Base-by-base conservation (phyloP, 345 rosid genomes). In the Pelargonium nanum region DNA sequence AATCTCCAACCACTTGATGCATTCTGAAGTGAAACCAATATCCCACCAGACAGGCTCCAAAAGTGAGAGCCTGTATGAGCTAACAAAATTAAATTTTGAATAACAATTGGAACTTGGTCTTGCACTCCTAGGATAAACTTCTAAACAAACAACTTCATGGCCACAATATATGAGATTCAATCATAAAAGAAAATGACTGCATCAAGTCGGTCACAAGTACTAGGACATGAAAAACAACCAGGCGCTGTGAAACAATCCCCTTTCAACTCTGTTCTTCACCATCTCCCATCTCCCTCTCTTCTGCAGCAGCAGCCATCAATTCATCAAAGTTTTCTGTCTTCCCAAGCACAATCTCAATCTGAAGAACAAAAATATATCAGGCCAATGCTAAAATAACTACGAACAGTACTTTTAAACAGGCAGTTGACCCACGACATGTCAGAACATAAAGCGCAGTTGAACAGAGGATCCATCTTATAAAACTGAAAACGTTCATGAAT, bases 301-400 rank as follows among this genome's bases (percentile, higher is more conserved):
- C 67, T 6, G 62, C 60, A 30, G 84, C 83, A 56, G 88, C 83
- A 5, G 86, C 94, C 94, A 89, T 89, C 70, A 89, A 63, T 54
- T 90, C 95, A 57, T 90, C 97, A 40, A 90, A 87, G 76, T 87
- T 90, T 34, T 83, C 87, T 7, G 87, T 78, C 80, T 87, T 90
- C 53, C 76, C 87, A 63, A 87, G 79, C 63, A 83, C 40, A 45
- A 90, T 90, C 70, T 87, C 97, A 52, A 87, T 85, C 95, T 90
- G 70, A 40, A 5, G 20, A 51, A 24, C 50, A 61, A 53, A n/a
- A 53, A 26, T 10, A 40, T 16, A 2, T 19, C 24, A 59, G 19
- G 26, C 30, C 10, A 2, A 50, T 25, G 22, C 19, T 30, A 58
- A 45, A 19, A 58, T 8, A 13, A 58, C 26, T 15, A 45, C 7